These are phyloP conservation scores for Centella asiatica DNA, from an alignment of 129 eudicot species.

Conservation along the genomic window DNA sequence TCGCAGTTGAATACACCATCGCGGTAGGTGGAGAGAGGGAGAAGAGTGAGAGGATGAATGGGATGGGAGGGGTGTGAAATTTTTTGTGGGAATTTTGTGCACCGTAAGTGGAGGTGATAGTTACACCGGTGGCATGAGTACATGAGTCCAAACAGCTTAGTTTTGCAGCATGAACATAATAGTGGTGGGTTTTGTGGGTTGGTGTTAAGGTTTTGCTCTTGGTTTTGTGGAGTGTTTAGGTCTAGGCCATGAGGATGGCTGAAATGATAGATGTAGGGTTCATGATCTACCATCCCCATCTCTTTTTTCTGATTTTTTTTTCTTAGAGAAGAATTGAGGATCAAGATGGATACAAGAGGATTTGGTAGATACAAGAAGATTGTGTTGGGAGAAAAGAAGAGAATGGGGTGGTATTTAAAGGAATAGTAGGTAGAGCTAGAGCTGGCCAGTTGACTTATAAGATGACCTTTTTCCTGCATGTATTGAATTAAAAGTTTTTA, in stretches of 20 bases:
- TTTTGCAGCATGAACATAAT: slow-evolving; percentile 47
- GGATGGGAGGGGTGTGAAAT: slow-evolving; percentile 56
- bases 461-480: no score
- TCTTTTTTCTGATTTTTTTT: no score
- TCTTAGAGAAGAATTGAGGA: no score
- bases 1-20: slow-evolving; percentile 54
- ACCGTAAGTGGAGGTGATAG: slow-evolving; percentile 42
- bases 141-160: slow-evolving; percentile 14
- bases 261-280: slow-evolving; percentile 36
- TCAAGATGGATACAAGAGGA: no score
- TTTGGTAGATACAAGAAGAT: no score
- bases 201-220: not conserved
- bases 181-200: not conserved
- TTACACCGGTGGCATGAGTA: slow-evolving; percentile 48
- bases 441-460: no score
- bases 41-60: slow-evolving; percentile 38
- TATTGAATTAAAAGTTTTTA: no score
- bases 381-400: no score
- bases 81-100: slow-evolving; percentile 37
- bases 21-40: slow-evolving; percentile 40
- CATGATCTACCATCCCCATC: slow-evolving; percentile 32
- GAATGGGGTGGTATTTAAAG: no score
- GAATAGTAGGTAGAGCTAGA: no score
- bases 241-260: slow-evolving; percentile 48
- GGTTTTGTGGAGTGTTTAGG: slow-evolving; percentile 16